Base-by-base conservation (phyloP, 192 early-diverging fungal genomes). In the Pilobolus umbonatus region DNA sequence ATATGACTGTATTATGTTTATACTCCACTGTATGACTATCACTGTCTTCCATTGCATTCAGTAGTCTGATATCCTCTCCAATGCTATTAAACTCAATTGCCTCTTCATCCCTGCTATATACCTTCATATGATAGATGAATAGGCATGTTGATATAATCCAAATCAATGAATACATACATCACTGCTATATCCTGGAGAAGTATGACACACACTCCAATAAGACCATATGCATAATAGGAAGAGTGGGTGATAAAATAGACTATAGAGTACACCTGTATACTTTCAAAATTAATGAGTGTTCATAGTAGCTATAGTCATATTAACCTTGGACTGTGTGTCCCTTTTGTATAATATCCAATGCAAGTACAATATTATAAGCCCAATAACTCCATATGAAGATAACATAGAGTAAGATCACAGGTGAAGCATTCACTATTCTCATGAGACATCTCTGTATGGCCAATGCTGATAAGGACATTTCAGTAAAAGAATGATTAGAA, bases 181-280 rank as follows among this genome's bases (percentile, higher is more conserved):
- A 34, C n/a, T 12, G 34, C 60, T 45, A 35, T 57, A 61, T 11
- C 66, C 66, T 2, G 66, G 66, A 19, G 53, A 55, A 5, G 60
- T 68, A 4, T 45, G 47, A n/a, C 55, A 54, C 3, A 60, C 60
- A 5, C 36, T 55, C 43, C 46, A 55, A 21, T 62, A 68, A 36
- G 45, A 50, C 59, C 60, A 68, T 5, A 57, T 47, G 12, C 30
- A 40, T 12, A 61, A 26, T 5, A 61, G 21, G 30, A 47, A 55
- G 24, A 68, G 15, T 1, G 60, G 58, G 14, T 68, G 54, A 35
- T 56, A 62, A 39, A 68, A 40, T 9, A 68, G 11, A 3, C 61
- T 40, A 52, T 61, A 61, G 24, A 57, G 17, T 6, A 48, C n/a
- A 38, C 44, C 62, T 35, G 17, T 64, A 1, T 22, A 29, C 29